Evolutionary conservation across 495 filamentous ascomycete genomes (phyloP).

Genomic region (Aspergillus bridgeri): DNA sequence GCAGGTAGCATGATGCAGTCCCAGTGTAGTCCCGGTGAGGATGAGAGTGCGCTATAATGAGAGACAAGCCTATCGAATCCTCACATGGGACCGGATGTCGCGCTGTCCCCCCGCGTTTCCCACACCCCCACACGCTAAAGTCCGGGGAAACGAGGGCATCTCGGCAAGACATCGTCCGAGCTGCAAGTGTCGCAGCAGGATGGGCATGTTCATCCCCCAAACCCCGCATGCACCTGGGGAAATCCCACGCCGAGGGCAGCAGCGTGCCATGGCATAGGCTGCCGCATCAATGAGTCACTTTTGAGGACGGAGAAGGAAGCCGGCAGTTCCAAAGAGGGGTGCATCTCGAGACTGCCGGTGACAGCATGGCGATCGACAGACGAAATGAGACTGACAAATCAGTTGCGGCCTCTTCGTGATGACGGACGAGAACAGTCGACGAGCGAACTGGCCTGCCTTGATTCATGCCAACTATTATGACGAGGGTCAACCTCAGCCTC

Average conservation of each 20-base stretch:
- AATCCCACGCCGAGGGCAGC: no score
- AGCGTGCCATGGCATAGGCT: not conserved
- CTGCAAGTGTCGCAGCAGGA: not conserved
- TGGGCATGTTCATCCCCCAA: no score
- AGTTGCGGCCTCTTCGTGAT: no score
- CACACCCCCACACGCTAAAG: not conserved
- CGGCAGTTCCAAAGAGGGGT: not conserved
- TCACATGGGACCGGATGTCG: not conserved
- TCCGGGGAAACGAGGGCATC: not conserved
- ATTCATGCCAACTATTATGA: no score
- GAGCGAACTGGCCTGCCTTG: no score
- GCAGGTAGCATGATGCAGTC: not conserved
- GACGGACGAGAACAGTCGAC: no score
- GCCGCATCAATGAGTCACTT: not conserved
- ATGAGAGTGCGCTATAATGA: no score
- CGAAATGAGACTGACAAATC: not conserved
- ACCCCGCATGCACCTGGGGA: not conserved
- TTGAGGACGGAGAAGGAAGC: not conserved
- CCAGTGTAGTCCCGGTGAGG: no score
- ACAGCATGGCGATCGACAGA: not conserved
- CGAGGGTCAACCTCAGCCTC: no score
- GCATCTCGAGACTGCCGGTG: not conserved
- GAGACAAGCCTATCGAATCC: not conserved
- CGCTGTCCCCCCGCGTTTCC: not conserved
- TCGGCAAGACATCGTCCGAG: not conserved